A percentile compares a stretch with the other conserved stretches of the same genome.
These are phyloP conservation scores for Xylariales sp. DNA, from an alignment of 2,329 filamentous ascomycete genomes.

Conservation along the genomic window DNA sequence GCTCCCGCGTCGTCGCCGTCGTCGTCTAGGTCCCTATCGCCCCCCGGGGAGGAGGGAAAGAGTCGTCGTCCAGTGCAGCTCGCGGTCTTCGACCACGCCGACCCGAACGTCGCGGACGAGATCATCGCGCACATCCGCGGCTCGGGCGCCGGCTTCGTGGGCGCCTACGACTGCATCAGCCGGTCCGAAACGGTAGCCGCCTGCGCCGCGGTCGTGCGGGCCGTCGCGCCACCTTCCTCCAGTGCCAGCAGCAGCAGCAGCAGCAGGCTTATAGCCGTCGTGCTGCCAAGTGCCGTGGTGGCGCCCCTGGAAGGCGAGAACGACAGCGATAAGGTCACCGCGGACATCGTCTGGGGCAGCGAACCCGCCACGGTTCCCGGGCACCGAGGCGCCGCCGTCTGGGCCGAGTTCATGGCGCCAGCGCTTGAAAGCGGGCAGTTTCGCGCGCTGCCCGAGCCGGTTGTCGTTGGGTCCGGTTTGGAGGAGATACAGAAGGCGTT, in stretches of 20 bases:
- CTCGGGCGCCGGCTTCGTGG: neutral
- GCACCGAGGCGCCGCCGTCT: neutral
- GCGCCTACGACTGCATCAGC: constrained; percentile 7
- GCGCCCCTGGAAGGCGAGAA: neutral
- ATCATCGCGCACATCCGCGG: constrained; percentile 3
- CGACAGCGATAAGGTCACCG: neutral
- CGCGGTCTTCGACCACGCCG: constrained; percentile 4
- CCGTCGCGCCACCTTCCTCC: neutral
- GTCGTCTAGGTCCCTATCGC: no score
- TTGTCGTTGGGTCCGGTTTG: neutral
- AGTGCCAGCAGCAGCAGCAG: no score
- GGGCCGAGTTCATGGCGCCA: constrained; percentile 1
- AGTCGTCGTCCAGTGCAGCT: no score
- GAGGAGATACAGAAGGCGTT: neutral
- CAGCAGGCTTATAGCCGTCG: no score
- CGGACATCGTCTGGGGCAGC: constrained; percentile 1
- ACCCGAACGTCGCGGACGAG: constrained; percentile 8
- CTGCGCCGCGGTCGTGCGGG: constrained; percentile 1
- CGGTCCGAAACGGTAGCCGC: neutral
- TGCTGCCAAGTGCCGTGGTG: neutral
- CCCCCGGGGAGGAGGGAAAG: no score
- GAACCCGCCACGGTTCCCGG: constrained; percentile 1
- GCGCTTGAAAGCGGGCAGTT: constrained; percentile 1
- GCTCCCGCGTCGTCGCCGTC: no score
- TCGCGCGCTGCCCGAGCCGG: constrained; percentile 2